Base-by-base conservation (phyloP, 169 alveolate genomes). In the Plasmodium coatneyi region DNA sequence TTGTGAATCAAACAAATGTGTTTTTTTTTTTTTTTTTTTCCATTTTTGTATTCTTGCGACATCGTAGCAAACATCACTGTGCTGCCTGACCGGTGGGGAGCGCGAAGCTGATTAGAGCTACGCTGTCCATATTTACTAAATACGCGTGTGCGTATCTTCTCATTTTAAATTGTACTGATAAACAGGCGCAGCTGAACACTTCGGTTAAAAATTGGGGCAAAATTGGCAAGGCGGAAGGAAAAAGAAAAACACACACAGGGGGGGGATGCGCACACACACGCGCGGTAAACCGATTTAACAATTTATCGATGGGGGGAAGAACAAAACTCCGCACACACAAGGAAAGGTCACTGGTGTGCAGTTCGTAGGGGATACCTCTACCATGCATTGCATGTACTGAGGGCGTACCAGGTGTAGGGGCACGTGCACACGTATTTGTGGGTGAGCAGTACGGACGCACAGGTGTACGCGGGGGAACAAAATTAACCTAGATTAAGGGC, bases 211-310 rank as follows among this genome's bases (percentile, higher is more conserved):
- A 9, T 66, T 66, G 36, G 60, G 30, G 60, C 49, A n/a, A 76
- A 76, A 76, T 36, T 76, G 83, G 60, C 43, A 76, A 9, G 43
- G 32, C 14, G 60, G 83, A 76, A 32, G 10, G 14, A 32, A 76
- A 76, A 36, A 32, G 12, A 76, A 19, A 76, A 34, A 6, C 34
- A 41, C 43, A 76, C 14, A 76, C 16, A 30, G 66, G 16, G 32
- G 25, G 39, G 3, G 39, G 32, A 72, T 2, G 3, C 0, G 30
- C 9, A n/a, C 39, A 22, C 19, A 76, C 83, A n/a, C 32, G 43
- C 32, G 32, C 22, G 60, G 43, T 34, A 19, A 76, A 76, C 83
- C 76, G 76, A 66, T 66, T 66, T 66, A 66, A 66, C 76, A 66
- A 66, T 66, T 66, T 66, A 66, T 66, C 39, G 34, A 66, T 66